Conservation (phyloP, 2,329 filamentous ascomycete species). For the Nigrograna mackinnonii region DNA sequence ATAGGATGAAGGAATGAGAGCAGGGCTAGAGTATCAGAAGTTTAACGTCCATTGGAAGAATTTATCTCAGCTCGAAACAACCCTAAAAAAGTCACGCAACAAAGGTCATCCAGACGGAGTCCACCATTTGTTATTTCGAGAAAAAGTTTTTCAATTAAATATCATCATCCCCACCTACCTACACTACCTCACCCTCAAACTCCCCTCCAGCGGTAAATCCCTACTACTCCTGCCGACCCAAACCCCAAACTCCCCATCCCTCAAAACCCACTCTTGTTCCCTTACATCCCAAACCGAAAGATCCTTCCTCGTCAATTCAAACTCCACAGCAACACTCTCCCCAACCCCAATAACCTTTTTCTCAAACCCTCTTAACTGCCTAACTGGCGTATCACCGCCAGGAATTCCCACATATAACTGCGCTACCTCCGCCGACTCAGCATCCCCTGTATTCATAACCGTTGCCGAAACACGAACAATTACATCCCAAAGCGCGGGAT, state of each 20-base stretch:
- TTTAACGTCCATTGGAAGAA: too few species aligned
- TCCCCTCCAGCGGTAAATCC: neutral
- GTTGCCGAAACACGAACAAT: constrained; percentile 50
- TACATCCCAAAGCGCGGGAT: constrained; percentile 55
- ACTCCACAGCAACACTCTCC: constrained; percentile 41
- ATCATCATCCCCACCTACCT: too few species aligned
- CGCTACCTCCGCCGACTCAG: constrained; percentile 38
- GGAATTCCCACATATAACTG: constrained; percentile 53
- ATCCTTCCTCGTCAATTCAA: constrained; percentile 50
- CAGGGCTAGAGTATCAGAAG: too few species aligned
- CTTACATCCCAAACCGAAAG: constrained; percentile 50
- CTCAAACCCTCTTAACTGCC: constrained; percentile 45
- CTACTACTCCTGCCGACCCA: constrained; percentile 6
- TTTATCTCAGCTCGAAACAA: too few species aligned
- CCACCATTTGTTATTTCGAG: too few species aligned
- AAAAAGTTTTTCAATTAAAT: too few species aligned
- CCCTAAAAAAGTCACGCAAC: too few species aligned
- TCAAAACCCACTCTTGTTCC: constrained; percentile 40
- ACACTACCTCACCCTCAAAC: constrained; percentile 1
- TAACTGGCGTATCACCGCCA: constrained; percentile 47
- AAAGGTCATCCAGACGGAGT: too few species aligned
- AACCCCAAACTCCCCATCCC: constrained; percentile 6
- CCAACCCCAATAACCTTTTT: constrained; percentile 47
- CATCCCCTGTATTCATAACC: constrained; percentile 53
- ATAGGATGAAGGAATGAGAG: too few species aligned